Percentiles rank a stretch among this genome's conserved stretches.
Conservation (phyloP, 306 rosid genomes). For the Quercus engelmannii region DNA sequence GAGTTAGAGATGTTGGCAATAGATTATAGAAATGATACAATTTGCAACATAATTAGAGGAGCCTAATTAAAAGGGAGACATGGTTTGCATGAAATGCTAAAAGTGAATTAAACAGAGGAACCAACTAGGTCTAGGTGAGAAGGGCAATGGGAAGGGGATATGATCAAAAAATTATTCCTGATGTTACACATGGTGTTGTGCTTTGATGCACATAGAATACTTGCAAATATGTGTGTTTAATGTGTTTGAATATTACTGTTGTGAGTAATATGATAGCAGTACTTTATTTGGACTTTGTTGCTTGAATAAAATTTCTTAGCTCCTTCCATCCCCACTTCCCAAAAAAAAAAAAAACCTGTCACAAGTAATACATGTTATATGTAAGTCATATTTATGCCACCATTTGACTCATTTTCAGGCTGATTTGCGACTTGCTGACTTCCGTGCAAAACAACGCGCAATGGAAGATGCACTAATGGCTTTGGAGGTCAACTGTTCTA, state of each 20-base stretch:
- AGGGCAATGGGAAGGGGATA: background rate
- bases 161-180: background rate
- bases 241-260: background rate
- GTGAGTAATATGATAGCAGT: no score
- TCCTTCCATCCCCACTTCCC: no score
- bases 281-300: background rate
- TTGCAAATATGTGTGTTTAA: background rate
- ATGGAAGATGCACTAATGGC: constrained; percentile 95
- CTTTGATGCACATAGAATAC: background rate
- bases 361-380: background rate
- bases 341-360: background rate
- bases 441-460: constrained; percentile 89
- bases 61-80: background rate
- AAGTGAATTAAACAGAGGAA: background rate
- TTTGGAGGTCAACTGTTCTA: constrained; percentile 63
- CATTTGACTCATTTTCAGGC: constrained; percentile 52
- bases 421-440: constrained; percentile 87
- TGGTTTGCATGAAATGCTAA: background rate
- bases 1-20: no score
- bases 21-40: no score
- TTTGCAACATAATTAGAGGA: no score
- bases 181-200: background rate
- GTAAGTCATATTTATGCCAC: constrained; percentile 15
- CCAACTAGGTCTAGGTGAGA: background rate
- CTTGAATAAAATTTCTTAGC: background rate